These are phyloP conservation scores for Thermoascus crustaceus DNA, from an alignment of 2,329 filamentous ascomycete species.

Conservation along the genomic window DNA sequence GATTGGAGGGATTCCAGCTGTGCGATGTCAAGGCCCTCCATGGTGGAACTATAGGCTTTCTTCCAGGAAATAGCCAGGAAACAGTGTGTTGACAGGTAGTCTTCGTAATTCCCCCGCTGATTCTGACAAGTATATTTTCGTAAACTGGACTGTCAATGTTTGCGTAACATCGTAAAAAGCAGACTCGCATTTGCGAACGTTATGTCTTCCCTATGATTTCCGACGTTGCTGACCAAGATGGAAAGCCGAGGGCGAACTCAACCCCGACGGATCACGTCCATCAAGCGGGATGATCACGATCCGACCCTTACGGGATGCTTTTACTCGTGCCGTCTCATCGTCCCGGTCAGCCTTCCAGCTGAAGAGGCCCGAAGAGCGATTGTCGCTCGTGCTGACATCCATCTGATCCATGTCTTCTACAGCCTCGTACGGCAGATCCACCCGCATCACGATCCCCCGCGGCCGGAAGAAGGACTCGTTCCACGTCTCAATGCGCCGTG, in stretches of 20 bases:
- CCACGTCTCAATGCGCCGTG: conserved; percentile 18
- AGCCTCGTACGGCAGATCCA: conserved; percentile 23
- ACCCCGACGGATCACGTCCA: neutral
- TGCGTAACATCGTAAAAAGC: too few relatives aligned
- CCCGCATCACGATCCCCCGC: conserved; percentile 20
- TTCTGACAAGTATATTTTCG: too few relatives aligned
- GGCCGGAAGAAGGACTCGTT: conserved; percentile 23
- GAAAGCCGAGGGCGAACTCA: conserved; percentile 3
- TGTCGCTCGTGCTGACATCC: conserved; percentile 10
- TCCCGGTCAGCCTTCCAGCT: neutral
- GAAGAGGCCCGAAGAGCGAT: too few relatives aligned
- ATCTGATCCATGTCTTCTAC: conserved; percentile 17
- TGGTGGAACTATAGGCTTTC: too few relatives aligned
- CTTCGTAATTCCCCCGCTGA: too few relatives aligned
- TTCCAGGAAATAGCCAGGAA: too few relatives aligned
- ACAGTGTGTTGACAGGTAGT: too few relatives aligned
- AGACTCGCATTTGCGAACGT: too few relatives aligned
- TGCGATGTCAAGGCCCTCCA: conserved; percentile 2
- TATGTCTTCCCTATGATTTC: too few relatives aligned
- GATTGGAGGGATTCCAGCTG: conserved; percentile 8
- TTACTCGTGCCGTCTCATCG: conserved; percentile 6
- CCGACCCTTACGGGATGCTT: conserved; percentile 16
- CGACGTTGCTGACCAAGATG: too few relatives aligned
- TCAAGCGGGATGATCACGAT: conserved; percentile 22
- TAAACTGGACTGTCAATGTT: too few relatives aligned